Evolutionary conservation across 2,329 filamentous ascomycete species (phyloP).

Genomic region (Coleophoma crateriformis): DNA sequence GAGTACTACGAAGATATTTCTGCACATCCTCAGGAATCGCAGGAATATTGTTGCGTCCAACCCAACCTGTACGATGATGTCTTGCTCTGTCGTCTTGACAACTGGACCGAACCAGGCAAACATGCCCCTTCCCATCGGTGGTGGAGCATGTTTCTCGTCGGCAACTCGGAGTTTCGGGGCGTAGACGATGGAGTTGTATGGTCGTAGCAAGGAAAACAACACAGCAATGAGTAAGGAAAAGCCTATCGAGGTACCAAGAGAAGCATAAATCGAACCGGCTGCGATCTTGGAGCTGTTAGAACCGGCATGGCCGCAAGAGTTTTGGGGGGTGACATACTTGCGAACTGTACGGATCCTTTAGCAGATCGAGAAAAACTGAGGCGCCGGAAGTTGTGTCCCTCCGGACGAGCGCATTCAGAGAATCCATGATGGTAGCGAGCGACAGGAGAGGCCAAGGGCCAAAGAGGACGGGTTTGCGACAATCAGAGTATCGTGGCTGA

Average conservation of each 20-base stretch:
- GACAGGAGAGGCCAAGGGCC: not conserved
- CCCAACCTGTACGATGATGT: slow-evolving; percentile 76
- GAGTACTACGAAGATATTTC: slow-evolving; percentile 78
- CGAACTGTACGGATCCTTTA: slow-evolving; percentile 7
- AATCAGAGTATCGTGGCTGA: too few species aligned
- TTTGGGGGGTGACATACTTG: not conserved
- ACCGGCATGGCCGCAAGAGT: too few species aligned
- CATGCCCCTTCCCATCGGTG: slow-evolving; percentile 77
- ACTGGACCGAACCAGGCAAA: slow-evolving; percentile 84
- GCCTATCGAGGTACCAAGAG: slow-evolving; percentile 73
- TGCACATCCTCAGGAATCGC: slow-evolving; percentile 82
- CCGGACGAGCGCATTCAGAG: not conserved
- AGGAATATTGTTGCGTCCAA: slow-evolving; percentile 90
- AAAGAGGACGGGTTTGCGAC: not conserved
- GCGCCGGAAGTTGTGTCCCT: not conserved
- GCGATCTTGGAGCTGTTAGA: slow-evolving; percentile 13
- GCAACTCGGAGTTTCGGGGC: slow-evolving; percentile 90
- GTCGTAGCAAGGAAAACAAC: slow-evolving; percentile 82
- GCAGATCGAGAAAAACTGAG: slow-evolving; percentile 5
- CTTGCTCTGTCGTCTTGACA: slow-evolving; percentile 69
- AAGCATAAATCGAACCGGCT: slow-evolving; percentile 65
- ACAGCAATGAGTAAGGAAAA: slow-evolving; percentile 70
- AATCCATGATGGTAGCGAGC: slow-evolving; percentile 2
- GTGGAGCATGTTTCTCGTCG: slow-evolving; percentile 84
- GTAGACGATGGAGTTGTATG: slow-evolving; percentile 88